Evolutionary conservation across 164 flowering plant genomes (phyloP), one percentile per base, ranked within the genome.

Genomic region (Vitis cinerea): DNA sequence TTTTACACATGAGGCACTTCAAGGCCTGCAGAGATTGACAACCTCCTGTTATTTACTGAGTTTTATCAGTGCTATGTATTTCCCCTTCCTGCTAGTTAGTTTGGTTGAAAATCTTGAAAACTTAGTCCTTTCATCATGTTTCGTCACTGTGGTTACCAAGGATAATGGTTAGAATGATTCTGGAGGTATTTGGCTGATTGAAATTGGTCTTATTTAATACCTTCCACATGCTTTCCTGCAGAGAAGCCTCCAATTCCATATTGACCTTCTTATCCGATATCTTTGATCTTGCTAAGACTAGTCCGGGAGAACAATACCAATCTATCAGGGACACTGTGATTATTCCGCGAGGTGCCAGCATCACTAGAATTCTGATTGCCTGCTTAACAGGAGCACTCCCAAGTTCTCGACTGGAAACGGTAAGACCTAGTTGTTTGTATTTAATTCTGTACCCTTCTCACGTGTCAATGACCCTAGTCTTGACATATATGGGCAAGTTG

Each of bases 181-280:
- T 31, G 44, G 44, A 31, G 44, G 44, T 3, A 31, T 31, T 31
- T 31, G 44, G 44, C 44, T 31, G 44, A 31, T 31, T 15, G 51
- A 7, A 23, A 44, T 37, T 44, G 23, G n/a, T 62, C n/a, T 2
- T 10, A 14, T 3, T 31, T 14, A 3, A 14, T 74, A 10, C 57
- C 5, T 14, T 60, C 30, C 60, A 31, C 49, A 14, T 56, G 67
- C 23, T 68, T 51, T 5, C 65, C 59, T 88, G 85, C 92, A 93
- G 99, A 77, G 99, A 96, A 74, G 99, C 99, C 23, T 93, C 90
- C 74, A 92, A 79, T 77, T 96, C 99, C 64, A 93, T 96, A 74
- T 82, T 96, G 84, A 85, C 88, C 59, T 93, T 93, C 87, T 78
- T 96, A 61, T 81, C 97, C 1, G 99, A 96, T 76, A 82, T 90